These are phyloP conservation scores for Mucor saturninus DNA, from an alignment of 371 early-diverging fungal species.

Conservation along the genomic window DNA sequence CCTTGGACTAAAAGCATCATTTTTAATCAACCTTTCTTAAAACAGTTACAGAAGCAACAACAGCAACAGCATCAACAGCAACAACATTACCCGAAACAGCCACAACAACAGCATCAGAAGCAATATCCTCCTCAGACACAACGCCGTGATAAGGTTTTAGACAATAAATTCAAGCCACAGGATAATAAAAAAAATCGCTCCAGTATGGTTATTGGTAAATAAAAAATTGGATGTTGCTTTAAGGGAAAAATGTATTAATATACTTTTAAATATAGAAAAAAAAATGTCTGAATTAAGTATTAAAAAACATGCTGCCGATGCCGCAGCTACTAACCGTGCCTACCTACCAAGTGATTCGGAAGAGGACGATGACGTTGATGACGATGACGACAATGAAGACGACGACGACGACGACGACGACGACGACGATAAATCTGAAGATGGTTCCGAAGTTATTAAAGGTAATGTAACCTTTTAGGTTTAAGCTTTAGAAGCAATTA, in stretches of 20 bases:
- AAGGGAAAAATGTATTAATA: neutral
- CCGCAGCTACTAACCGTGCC: neutral
- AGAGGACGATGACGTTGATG: constrained; percentile 5
- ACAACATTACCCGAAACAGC: too few species aligned
- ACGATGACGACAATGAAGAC: neutral
- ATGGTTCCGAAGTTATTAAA: neutral
- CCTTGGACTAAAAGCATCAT: constrained; percentile 53
- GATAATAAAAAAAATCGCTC: neutral
- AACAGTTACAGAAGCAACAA: constrained; percentile 4
- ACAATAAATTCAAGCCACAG: neutral
- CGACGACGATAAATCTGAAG: neutral
- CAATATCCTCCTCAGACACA: neutral
- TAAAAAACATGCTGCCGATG: neutral
- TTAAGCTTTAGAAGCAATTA: neutral
- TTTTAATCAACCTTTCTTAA: constrained; percentile 44
- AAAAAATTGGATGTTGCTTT: neutral
- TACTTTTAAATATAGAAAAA: neutral
- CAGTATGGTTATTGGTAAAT: neutral
- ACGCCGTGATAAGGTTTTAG: neutral
- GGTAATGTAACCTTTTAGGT: neutral
- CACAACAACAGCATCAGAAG: neutral
- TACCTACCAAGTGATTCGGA: constrained; percentile 22
- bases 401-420: constrained; percentile 3
- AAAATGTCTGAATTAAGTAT: neutral
- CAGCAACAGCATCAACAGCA: neutral